Evolutionary conservation across 768 basidiomycete species (phyloP), one percentile per base, ranked within the genome.

Genomic region (Chalciporus sphaerocephalus): DNA sequence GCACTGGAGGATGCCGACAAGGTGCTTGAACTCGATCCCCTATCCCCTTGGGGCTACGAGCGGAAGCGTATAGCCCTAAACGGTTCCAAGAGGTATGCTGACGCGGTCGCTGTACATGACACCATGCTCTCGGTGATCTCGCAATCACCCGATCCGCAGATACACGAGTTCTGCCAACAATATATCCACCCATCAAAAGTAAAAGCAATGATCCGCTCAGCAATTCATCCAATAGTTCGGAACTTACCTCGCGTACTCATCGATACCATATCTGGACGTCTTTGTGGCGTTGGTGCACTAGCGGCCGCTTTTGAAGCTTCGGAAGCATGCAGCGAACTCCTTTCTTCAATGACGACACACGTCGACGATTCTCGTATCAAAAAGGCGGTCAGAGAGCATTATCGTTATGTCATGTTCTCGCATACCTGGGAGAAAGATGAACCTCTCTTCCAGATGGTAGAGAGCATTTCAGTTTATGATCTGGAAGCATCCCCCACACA

Each of bases 381-480:
- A 1, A 46, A 39, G 33, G 38, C 4, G 1, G 43, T 58, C 6
- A 34, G 21, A 41, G 46, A 48, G 15, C 55, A 47, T 15, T 59
- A 47, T 36, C 39, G 43, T 25, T 59, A 58, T 6, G 56, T 47
- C 2, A 61, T 57, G 25, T 47, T 59, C 12, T 59, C 58, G 9
- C 59, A 59, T 23, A 59, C 52, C 0, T 59, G 58, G 58, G 58
- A 50, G 2, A 44, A 24, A 13, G 36, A 48, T 4, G 55, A 60
- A 36, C 58, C 57, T 0, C 41, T 43, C 6, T 56, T 53, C 16
- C 48, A 57, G 20, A 20, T 18, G 39, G 43, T 16, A 13, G 60
- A 10, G n/a, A 44, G 13, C 35, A 53, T 17, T 23, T 47, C 54
- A 9, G 28, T 60, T 6, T 38, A 60, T 10, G 21, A 38, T 16